These are phyloP conservation scores for Achaetomiella virescens DNA, from an alignment of 495 filamentous ascomycete species.

Conservation along the genomic window DNA sequence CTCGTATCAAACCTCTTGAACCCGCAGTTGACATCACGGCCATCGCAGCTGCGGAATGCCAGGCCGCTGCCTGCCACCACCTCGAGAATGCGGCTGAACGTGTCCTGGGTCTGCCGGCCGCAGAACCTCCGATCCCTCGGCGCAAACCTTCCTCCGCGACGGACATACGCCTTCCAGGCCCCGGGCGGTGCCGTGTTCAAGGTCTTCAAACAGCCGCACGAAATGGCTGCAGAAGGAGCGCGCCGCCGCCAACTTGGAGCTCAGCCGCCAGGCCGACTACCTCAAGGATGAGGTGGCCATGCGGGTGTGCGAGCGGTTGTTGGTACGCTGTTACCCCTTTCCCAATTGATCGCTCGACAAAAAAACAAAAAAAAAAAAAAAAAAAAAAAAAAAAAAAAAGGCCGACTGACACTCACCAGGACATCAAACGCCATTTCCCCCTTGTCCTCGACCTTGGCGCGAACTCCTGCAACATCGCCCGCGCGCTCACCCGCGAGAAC, in stretches of 20 bases:
- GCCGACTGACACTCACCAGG: too few species aligned
- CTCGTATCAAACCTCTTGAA: not conserved
- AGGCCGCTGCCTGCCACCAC: constrained; percentile 13
- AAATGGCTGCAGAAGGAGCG: constrained; percentile 92
- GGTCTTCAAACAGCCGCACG: constrained; percentile 79
- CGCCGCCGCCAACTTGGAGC: constrained; percentile 61
- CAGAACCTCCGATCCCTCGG: constrained; percentile 3
- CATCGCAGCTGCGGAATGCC: constrained; percentile 1
- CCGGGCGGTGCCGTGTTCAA: constrained; percentile 70
- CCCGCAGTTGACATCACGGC: not conserved
- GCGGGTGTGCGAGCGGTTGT: constrained; percentile 77
- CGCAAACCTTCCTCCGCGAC: constrained; percentile 19
- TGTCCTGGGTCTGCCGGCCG: constrained; percentile 18
- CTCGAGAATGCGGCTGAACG: constrained; percentile 30
- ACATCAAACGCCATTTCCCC: constrained; percentile 83
- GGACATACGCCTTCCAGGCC: constrained; percentile 69
- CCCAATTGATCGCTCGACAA: not conserved
- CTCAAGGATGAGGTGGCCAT: constrained; percentile 84
- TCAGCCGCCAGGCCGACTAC: constrained; percentile 78
- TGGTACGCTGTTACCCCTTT: constrained; percentile 45
- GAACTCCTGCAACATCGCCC: constrained; percentile 91
- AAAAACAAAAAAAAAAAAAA: too few species aligned
- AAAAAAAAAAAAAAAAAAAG: too few species aligned
- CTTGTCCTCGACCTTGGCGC: constrained; percentile 89
- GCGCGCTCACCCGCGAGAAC: constrained; percentile 62